Percentiles rank a stretch among this genome's conserved stretches.
phyloP scores from a whole-genome alignment of 2,329 filamentous ascomycete species.

The Cytospora leucostoma region DNA sequence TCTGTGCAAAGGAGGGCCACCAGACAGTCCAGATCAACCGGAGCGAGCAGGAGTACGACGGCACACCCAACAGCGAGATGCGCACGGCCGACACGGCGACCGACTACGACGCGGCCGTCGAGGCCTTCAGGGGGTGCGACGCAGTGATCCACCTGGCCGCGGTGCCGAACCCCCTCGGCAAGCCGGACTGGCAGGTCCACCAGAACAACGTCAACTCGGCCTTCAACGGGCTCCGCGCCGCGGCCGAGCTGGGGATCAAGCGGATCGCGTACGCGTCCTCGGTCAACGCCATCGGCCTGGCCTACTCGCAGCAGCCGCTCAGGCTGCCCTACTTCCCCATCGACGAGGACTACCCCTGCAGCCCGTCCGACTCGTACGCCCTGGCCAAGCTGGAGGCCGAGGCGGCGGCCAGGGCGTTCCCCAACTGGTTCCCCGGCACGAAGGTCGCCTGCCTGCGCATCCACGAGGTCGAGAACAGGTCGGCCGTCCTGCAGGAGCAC shows the following conservation, averaged over 20 bases:
- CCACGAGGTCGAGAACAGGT: conserved; percentile 38
- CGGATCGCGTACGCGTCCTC: conserved; percentile 41
- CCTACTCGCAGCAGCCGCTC: conserved; percentile 39
- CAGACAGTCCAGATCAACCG: conserved; percentile 40
- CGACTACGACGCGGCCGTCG: conserved; percentile 37
- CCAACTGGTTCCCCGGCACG: conserved; percentile 41
- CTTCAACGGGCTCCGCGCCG: conserved; percentile 43
- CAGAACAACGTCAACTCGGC: conserved; percentile 41
- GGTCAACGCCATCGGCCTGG: conserved; percentile 42
- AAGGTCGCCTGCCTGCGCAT: conserved; percentile 42
- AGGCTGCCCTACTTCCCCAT: conserved; percentile 41
- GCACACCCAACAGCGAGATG: conserved; percentile 38
- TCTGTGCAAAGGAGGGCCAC: conserved; percentile 37
- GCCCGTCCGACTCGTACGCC: conserved; percentile 40
- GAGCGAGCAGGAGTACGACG: conserved; percentile 35
- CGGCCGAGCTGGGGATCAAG: conserved; percentile 39
- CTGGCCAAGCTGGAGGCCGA: conserved; percentile 42
- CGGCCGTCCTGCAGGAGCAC: conserved; percentile 38
- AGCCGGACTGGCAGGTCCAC: conserved; percentile 37
- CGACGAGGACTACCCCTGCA: conserved; percentile 37
- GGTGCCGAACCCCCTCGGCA: conserved; percentile 40
- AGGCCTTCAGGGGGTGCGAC: conserved; percentile 15
- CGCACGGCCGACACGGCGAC: conserved; percentile 37
- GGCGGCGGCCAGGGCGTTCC: conserved; percentile 38
- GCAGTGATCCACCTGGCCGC: conserved; percentile 33